Percentiles rank a stretch among this genome's conserved stretches.
Conservation (phyloP, 1,139 yeast genomes). For the Petasospora fabianii region DNA sequence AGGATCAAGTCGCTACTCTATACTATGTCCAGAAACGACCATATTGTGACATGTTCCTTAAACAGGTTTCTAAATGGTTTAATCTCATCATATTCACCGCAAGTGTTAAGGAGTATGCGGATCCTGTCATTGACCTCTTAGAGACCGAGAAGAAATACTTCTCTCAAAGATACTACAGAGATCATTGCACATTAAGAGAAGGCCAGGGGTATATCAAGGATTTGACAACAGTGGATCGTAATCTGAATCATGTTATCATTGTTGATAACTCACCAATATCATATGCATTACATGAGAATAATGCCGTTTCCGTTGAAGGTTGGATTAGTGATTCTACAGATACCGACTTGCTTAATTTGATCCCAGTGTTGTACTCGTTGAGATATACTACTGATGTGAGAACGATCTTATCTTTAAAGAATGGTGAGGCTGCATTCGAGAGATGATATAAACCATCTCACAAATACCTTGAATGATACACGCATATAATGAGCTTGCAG, state of each 20-base stretch:
- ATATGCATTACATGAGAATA: conserved; percentile 76
- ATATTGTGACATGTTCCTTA: conserved; percentile 77
- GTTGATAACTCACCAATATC: conserved; percentile 92
- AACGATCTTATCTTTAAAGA: conserved; percentile 66
- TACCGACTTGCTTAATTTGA: conserved; percentile 68
- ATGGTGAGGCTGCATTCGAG: conserved; percentile 72
- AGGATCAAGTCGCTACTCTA: conserved; percentile 57
- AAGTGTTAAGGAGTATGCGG: conserved; percentile 91
- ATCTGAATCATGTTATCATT: conserved; percentile 69
- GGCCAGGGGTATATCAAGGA: conserved; percentile 92
- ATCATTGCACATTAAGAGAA: conserved; percentile 69
- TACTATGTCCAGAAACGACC: conserved; percentile 94
- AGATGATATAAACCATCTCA: conserved; percentile 15
- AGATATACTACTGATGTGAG: conserved; percentile 87
- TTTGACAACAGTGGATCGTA: conserved; percentile 50
- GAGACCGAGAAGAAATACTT: conserved; percentile 52
- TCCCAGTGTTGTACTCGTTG: conserved; percentile 79
- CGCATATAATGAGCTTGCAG: too few relatives aligned
- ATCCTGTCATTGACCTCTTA: conserved; percentile 91
- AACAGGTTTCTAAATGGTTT: conserved; percentile 82
- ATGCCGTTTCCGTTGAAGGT: conserved; percentile 92
- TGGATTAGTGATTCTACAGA: conserved; percentile 97
- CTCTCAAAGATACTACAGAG: conserved; percentile 66
- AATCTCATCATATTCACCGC: conserved; percentile 91
- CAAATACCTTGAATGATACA: not conserved